Conservation (phyloP, 1,284 basidiomycete genomes). For the Apiotrichum mycotoxinovorans region DNA sequence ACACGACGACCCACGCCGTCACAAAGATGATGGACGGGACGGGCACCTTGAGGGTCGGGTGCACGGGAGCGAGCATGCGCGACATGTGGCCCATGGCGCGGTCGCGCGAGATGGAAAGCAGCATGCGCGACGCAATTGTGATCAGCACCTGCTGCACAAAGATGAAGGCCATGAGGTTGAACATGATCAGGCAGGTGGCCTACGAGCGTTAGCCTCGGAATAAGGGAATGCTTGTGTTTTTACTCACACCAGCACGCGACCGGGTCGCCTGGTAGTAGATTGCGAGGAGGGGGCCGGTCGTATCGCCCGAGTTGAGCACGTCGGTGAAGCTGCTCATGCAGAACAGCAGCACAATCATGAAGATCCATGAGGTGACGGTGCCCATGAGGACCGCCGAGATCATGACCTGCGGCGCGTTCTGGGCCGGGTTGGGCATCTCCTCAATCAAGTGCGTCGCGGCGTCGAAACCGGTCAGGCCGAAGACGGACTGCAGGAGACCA, state of each 20-base stretch:
- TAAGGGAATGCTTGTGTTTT: no score
- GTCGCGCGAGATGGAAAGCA: slow-evolving; percentile 10
- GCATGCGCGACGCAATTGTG: slow-evolving; percentile 26
- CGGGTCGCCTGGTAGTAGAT: slow-evolving; percentile 31
- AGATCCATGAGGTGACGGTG: slow-evolving; percentile 33
- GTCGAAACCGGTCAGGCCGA: slow-evolving; percentile 24
- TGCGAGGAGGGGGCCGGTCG: slow-evolving; percentile 12
- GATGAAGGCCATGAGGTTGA: slow-evolving; percentile 25
- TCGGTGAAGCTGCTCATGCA: slow-evolving; percentile 10
- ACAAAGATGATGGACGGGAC: slow-evolving; percentile 23
- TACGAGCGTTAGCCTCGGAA: neutral
- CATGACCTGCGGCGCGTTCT: slow-evolving; percentile 43
- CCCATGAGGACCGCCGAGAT: slow-evolving; percentile 35
- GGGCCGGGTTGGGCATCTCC: slow-evolving; percentile 38
- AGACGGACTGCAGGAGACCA: slow-evolving; percentile 41
- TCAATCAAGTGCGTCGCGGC: slow-evolving; percentile 45
- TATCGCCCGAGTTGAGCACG: slow-evolving; percentile 3
- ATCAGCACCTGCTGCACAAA: slow-evolving; percentile 22
- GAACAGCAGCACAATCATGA: slow-evolving; percentile 41
- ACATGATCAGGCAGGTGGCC: slow-evolving; percentile 25
- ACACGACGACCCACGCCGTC: slow-evolving; percentile 50
- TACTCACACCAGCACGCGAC: slow-evolving; percentile 20
- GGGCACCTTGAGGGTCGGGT: slow-evolving; percentile 27
- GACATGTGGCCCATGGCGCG: slow-evolving; percentile 9
- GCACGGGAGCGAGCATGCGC: slow-evolving; percentile 2